Base-by-base conservation (phyloP, 805 yeast genomes). In the Kazachstania bromeliacearum region DNA sequence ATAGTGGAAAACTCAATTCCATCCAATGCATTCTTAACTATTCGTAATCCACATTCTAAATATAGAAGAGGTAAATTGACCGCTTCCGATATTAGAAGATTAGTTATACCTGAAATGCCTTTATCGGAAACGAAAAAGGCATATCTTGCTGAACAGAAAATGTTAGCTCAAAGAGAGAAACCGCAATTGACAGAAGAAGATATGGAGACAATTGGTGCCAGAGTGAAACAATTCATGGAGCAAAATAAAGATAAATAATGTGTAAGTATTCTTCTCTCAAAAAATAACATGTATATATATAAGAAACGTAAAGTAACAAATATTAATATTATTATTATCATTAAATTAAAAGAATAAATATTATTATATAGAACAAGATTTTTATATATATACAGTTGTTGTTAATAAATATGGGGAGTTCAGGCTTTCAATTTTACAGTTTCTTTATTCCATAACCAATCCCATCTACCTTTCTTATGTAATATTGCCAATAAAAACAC, bases 381-480 rank as follows among this genome's bases (percentile, higher is more conserved):
- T 21, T 21, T 21, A 7, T 21, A 7, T 21, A 7, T 21, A 7
- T 21, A 7, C 10, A 21, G 24, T 21, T 7, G 24, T 7, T 7
- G 9, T 21, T 7, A 21, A 21, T 21, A 21, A 21, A 21, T 21
- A 21, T 7, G 24, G 24, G 10, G 24, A 21, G 24, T 7, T 21
- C 10, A 21, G 9, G 15, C 29, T 31, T 17, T 18, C 15, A 23
- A 23, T 12, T 33, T 33, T 23, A 26, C 14, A 14, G 20, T 28
- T 5, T 30, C 24, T 19, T 14, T 12, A 6, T 18, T 18, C 15
- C 22, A 66, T 18, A 79, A 48, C 67, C 83, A 70, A 53, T 87
- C 95, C 96, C 96, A 89, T 55, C 87, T 85, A 5, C 96, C 96
- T 56, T 79, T 79, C 61, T 92, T 92, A 60, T 92, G 97, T 35